A percentile compares a stretch with the other conserved stretches of the same genome.
These are phyloP conservation scores for Akanthomyces uredinophilus DNA, from an alignment of 2,329 filamentous ascomycete species.

Conservation along the genomic window DNA sequence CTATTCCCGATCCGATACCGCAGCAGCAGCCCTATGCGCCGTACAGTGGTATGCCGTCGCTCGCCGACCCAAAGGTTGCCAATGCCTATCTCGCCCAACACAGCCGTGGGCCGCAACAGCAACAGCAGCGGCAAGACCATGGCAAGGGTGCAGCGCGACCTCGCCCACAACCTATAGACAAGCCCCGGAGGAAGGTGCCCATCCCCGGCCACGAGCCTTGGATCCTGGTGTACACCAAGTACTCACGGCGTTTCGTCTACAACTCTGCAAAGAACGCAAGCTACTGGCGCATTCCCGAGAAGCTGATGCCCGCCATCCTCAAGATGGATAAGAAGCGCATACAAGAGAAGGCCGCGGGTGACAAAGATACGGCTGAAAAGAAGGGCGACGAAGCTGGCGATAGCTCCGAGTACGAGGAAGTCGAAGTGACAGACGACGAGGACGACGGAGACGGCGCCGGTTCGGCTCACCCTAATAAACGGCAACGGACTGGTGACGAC, in stretches of 20 bases:
- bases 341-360: conserved; percentile 46
- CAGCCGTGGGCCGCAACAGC: conserved; percentile 35
- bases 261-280: conserved; percentile 82
- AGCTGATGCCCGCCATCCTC: conserved; percentile 73
- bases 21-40: conserved; percentile 27
- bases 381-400: conserved; percentile 34
- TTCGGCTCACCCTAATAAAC: conserved; percentile 54
- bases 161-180: conserved; percentile 66
- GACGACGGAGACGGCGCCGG: conserved; percentile 30
- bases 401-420: conserved; percentile 71
- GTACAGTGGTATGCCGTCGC: conserved; percentile 29
- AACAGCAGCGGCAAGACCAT: conserved; percentile 42
- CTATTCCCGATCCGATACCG: conserved; percentile 14
- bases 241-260: conserved; percentile 83
- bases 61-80: conserved; percentile 52
- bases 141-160: conserved; percentile 55
- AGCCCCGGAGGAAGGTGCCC: conserved; percentile 70
- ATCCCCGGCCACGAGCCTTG: conserved; percentile 83
- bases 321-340: conserved; percentile 68
- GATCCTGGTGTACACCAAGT: conserved; percentile 89
- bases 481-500: conserved; percentile 44
- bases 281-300: conserved; percentile 90
- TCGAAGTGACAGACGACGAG: conserved; percentile 54
- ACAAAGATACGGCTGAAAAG: conserved; percentile 11
- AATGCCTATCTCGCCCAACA: conserved; percentile 58